These are phyloP conservation scores for Lactarius sp. DNA, from an alignment of 768 basidiomycete genomes.

Conservation along the genomic window DNA sequence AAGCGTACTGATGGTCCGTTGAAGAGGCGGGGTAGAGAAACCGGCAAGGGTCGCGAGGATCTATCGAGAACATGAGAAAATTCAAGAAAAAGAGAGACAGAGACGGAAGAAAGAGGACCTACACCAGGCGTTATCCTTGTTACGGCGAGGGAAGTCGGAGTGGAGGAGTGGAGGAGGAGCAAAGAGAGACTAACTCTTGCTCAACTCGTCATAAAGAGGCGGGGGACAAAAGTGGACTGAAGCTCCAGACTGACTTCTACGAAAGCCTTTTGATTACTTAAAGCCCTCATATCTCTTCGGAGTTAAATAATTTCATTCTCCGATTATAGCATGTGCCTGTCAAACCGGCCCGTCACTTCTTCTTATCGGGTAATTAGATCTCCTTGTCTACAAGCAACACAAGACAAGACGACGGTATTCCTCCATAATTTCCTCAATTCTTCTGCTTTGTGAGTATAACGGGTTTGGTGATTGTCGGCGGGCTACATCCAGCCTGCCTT, in stretches of 20 bases:
- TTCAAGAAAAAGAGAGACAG: background rate
- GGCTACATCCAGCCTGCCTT: background rate
- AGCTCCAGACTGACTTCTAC: background rate
- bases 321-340: constrained; percentile 12
- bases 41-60: constrained; percentile 94
- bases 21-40: constrained; percentile 52
- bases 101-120: constrained; percentile 10
- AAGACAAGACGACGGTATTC: background rate
- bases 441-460: background rate
- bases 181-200: constrained; percentile 28
- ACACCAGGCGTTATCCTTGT: constrained; percentile 54
- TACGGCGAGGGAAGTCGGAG: constrained; percentile 45
- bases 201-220: constrained; percentile 26
- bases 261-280: constrained; percentile 12
- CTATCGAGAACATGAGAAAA: constrained; percentile 34
- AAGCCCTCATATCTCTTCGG: constrained; percentile 9
- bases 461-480: background rate
- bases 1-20: constrained; percentile 38
- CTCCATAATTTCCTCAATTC: background rate
- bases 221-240: constrained; percentile 14
- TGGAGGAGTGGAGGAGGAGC: constrained; percentile 26
- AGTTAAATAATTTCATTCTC: constrained; percentile 15
- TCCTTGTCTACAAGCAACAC: constrained; percentile 1
- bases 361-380: constrained; percentile 14
- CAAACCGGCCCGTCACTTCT: constrained; percentile 20